Evolutionary conservation across 768 basidiomycete species (phyloP), one percentile per base, ranked within the genome.

Genomic region (Suillus cothurnatus): DNA sequence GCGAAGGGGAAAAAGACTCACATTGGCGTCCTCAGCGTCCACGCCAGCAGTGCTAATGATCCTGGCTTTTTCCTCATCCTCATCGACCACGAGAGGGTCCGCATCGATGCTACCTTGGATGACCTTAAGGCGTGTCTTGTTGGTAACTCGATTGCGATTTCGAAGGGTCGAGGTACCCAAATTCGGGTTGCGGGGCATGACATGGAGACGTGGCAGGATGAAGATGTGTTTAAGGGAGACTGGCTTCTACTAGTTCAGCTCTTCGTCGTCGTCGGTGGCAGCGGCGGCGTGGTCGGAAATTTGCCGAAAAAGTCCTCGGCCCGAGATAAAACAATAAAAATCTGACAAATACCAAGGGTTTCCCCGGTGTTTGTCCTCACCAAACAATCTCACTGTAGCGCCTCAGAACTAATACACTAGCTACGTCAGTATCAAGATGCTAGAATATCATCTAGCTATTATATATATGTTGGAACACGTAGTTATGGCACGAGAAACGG

Each of bases 1-100:
- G 74, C 64, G 72, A 72, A 66, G 72, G 75, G 74, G 71, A 73
- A 71, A 70, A 70, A 45, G 72, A 85, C 93, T 88, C 82, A 95
- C 94, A 79, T 94, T 94, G 77, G 93, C 93, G 73, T 95, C 94
- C 82, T 95, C 93, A 74, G 91, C 91, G 76, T 95, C 94, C 72
- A 95, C 94, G 71, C 94, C 94, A 50, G 92, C 90, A 26, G 92
- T 93, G 56, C 83, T 89, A 68, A 94, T 86, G 68, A 89, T 86
- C 77, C 88, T 85, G 71, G 89, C 90, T 83, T 90, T 91, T 81
- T 92, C 90, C 71, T 93, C 90, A 71, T 95, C 93, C 72, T 94
- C 94, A 57, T 93, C 92, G 69, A 92, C 87, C 64, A 92, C 85
- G 69, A 92, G 80, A 47, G 88, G 84, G 74, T 93, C 93, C 38